Evolutionary conservation across 768 basidiomycete species (phyloP), one percentile per base, ranked within the genome.

Genomic region (Cyclocybe aegerita): DNA sequence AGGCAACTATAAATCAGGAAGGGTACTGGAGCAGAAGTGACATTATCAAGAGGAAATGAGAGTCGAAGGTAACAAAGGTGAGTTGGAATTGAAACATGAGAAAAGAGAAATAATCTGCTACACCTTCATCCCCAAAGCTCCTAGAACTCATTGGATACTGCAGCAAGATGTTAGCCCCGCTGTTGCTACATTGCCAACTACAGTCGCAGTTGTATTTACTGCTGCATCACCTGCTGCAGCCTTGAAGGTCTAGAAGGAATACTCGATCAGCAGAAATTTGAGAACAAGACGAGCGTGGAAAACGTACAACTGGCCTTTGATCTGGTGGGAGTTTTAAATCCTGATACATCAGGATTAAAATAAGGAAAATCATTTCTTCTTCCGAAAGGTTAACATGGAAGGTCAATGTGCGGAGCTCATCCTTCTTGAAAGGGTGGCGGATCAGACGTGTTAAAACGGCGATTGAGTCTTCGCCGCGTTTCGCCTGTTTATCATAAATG

Each of bases 341-440:
- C 9, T 40, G 39, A 38, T 48, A 60, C 35, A 54, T 44, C 9
- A 57, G 37, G 15, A 45, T 50, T 12, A 60, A 32, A 9, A 54
- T 42, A 11, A 60, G 43, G 50, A 60, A 60, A 11, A 55, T 43
- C 52, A 46, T 60, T 42, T 60, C 58, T 49, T 60, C 52, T 33
- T 48, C 43, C 10, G 53, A 46, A 11, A 57, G 34, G 15, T 52
- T 41, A 3, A 42, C 32, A n/a, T 45, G 40, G 45, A 60, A 60
- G 23, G 35, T 52, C 11, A 60, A 42, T 5, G 56, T 60, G n/a
- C 42, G 48, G 15, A 57, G 39, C 29, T 60, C 53, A 40, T 50
- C 48, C 44, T 57, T 60, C 7, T 48, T 52, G 45, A 60, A 60
- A 9, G 47, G 39, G 4, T 53, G 50, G 2, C 35, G 23, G 7